These are phyloP conservation scores for Penicillium sp. DNA, from an alignment of 2,329 filamentous ascomycete species.

Conservation along the genomic window DNA sequence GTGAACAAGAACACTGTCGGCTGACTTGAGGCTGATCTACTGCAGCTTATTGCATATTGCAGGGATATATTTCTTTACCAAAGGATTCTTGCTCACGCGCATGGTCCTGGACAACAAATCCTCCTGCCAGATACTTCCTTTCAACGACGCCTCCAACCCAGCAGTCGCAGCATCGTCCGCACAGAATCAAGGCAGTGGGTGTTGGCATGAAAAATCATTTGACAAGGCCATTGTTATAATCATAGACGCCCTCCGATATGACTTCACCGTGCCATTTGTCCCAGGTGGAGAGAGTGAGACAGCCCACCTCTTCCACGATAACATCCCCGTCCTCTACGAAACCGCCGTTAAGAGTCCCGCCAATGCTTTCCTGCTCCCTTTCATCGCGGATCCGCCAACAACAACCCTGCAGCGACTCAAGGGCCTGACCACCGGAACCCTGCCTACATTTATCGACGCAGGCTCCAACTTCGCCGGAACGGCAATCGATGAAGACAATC, in stretches of 20 bases:
- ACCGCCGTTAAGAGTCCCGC: constrained; percentile 69
- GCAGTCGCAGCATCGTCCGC: constrained; percentile 17
- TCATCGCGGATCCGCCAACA: constrained; percentile 95
- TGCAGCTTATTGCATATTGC: constrained; percentile 66
- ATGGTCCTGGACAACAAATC: constrained; percentile 75
- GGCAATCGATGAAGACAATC: constrained; percentile 88
- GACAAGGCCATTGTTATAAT: constrained; percentile 86
- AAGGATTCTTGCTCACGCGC: constrained; percentile 88
- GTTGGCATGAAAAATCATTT: constrained; percentile 95
- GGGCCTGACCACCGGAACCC: constrained; percentile 87
- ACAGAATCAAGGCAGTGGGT: constrained; percentile 59
- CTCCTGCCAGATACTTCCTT: constrained; percentile 65
- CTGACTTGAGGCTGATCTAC: constrained; percentile 5
- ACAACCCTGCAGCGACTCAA: constrained; percentile 89
- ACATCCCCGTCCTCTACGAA: constrained; percentile 82
- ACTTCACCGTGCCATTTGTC: constrained; percentile 83
- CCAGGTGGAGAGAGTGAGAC: constrained; percentile 44
- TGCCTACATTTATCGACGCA: constrained; percentile 90
- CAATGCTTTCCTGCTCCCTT: constrained; percentile 86
- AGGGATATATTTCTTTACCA: constrained; percentile 89
- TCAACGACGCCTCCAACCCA: constrained; percentile 43
- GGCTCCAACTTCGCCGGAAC: constrained; percentile 95
- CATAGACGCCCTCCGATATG: constrained; percentile 91
- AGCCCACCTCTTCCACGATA: constrained; percentile 74
- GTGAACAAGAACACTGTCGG: not conserved